These are phyloP conservation scores for Melastoma candidum DNA, from an alignment of 441 rosid species.

Conservation along the genomic window DNA sequence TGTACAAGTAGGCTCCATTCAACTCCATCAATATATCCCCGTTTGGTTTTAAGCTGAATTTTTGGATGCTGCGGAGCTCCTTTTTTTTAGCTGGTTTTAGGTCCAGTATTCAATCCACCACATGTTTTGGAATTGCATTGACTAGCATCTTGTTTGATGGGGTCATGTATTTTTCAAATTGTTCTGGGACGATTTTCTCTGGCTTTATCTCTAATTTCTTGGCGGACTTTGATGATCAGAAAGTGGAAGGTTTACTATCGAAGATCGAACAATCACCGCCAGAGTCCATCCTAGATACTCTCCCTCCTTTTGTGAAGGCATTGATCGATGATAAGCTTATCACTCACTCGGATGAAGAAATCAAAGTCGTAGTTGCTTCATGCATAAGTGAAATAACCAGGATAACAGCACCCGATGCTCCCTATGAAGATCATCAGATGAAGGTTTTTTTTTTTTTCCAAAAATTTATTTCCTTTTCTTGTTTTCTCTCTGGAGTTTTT, in stretches of 20 bases:
- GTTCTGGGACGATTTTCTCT: no score
- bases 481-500: background rate
- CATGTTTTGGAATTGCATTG: no score
- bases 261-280: slow-evolving; percentile 88
- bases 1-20: no score
- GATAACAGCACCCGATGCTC: slow-evolving; percentile 99
- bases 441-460: slow-evolving; percentile 34
- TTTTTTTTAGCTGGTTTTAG: no score
- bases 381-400: slow-evolving; percentile 98
- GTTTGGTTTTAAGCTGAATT: no score
- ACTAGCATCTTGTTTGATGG: no score
- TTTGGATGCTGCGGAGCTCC: no score
- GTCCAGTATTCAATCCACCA: no score
- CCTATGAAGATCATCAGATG: slow-evolving; percentile 89
- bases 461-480: background rate
- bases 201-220: background rate
- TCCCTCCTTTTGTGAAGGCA: slow-evolving; percentile 63
- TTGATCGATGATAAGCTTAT: slow-evolving; percentile 58
- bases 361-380: slow-evolving; percentile 83
- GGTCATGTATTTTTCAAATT: no score
- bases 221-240: slow-evolving; percentile 23
- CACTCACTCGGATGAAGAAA: slow-evolving; percentile 60
- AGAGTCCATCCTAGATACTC: slow-evolving; percentile 57
- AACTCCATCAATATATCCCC: no score
- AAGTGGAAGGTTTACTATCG: slow-evolving; percentile 48